Conservation (phyloP, 2,329 filamentous ascomycete genomes). For the Venturia pyrina region DNA sequence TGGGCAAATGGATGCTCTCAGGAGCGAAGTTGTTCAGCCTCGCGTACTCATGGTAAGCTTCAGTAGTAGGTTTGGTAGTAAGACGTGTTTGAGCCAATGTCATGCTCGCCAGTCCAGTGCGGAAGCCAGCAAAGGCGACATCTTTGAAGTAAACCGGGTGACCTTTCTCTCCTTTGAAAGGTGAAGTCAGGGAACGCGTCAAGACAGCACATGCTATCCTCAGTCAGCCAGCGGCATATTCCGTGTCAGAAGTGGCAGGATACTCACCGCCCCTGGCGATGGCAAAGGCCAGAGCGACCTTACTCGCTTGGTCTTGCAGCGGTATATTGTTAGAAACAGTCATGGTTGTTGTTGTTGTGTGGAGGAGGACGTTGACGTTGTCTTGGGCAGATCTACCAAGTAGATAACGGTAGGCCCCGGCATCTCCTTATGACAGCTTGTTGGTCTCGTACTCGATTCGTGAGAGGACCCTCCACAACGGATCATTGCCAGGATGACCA, state of each 20-base stretch:
- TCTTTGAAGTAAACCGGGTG: conserved; percentile 28
- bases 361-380: background rate
- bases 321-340: background rate
- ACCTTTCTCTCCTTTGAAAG: conserved; percentile 27
- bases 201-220: conserved; percentile 24
- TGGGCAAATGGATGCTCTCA: background rate
- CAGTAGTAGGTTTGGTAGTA: conserved; percentile 22
- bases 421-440: background rate
- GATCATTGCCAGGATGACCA: background rate
- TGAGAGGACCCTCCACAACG: background rate
- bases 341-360: background rate
- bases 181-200: conserved; percentile 23
- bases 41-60: conserved; percentile 12
- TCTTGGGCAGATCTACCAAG: too few relatives aligned
- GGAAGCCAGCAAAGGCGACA: conserved; percentile 22
- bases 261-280: conserved; percentile 14
- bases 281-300: background rate
- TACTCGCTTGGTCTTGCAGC: background rate
- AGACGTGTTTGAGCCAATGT: conserved; percentile 26
- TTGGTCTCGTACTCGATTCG: background rate
- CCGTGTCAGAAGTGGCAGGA: conserved; percentile 16
- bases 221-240: conserved; percentile 11
- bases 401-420: conserved; percentile 14
- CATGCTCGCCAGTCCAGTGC: conserved; percentile 23
- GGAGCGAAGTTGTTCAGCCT: background rate